Conservation (phyloP, 164 flowering plant species). For the Echeveria elegans region DNA sequence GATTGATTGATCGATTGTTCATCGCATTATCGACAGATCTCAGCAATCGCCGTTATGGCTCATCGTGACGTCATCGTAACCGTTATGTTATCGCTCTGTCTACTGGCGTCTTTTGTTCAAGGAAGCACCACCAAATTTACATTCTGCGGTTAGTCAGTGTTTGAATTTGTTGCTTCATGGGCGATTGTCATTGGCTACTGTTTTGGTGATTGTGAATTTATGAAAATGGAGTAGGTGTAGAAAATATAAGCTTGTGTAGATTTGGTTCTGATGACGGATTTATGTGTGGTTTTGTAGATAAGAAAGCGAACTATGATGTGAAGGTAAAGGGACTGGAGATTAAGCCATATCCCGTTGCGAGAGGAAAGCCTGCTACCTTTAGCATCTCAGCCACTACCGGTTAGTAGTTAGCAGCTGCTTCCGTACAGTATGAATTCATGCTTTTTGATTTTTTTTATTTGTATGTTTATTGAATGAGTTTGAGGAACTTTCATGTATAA, state of each 20-base stretch:
- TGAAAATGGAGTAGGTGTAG: neutral
- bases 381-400: constrained; percentile 23
- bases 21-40: neutral
- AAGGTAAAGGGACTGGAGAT: constrained; percentile 22
- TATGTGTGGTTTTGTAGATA: constrained; percentile 14
- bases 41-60: too few species aligned
- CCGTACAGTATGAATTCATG: too few species aligned
- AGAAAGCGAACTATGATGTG: constrained; percentile 18
- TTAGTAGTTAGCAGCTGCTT: constrained; percentile 9
- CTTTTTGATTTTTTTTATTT: neutral
- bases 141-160: constrained; percentile 18
- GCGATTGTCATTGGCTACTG: too few species aligned
- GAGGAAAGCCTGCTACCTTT: constrained; percentile 22
- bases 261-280: neutral
- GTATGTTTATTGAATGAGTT: neutral
- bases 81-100: neutral
- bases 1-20: too few species aligned
- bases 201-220: neutral
- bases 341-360: constrained; percentile 18
- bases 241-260: neutral
- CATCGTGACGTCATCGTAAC: neutral
- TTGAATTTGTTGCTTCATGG: too few species aligned
- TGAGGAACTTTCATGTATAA: too few species aligned
- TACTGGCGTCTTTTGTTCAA: neutral
- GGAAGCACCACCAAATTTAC: constrained; percentile 1